A percentile compares a stretch with the other conserved stretches of the same genome.
Conservation (phyloP, 2,329 filamentous ascomycete species). For the Calonectria montana region DNA sequence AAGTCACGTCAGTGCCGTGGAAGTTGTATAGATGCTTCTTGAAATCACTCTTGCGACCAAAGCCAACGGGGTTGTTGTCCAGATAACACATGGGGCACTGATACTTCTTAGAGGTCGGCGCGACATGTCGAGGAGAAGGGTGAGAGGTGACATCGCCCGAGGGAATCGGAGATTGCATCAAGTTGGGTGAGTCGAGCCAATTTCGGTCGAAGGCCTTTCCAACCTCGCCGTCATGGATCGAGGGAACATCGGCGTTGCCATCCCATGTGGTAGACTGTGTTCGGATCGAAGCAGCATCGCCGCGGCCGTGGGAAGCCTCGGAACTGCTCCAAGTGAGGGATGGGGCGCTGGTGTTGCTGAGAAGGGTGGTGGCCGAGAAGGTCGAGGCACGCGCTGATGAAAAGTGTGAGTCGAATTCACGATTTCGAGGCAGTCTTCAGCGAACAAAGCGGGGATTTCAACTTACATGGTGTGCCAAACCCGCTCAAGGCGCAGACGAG, state of each 20-base stretch:
- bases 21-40: constrained; percentile 63
- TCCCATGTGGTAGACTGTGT: constrained; percentile 55
- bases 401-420: constrained; percentile 21
- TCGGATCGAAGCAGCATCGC: constrained; percentile 53
- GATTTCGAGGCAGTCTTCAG: not conserved
- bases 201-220: constrained; percentile 49
- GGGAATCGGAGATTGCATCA: constrained; percentile 50
- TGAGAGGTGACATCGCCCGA: constrained; percentile 48
- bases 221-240: constrained; percentile 50
- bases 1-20: constrained; percentile 55
- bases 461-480: constrained; percentile 52
- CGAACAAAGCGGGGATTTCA: not conserved
- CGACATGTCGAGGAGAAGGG: constrained; percentile 50
- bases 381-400: constrained; percentile 53
- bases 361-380: constrained; percentile 53
- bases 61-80: constrained; percentile 58
- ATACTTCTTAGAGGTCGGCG: constrained; percentile 54
- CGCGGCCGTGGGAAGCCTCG: constrained; percentile 52
- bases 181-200: constrained; percentile 55
- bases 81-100: constrained; percentile 60
- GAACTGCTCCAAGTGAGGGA: constrained; percentile 56
- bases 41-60: constrained; percentile 60
- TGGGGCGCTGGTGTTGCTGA: constrained; percentile 54
- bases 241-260: constrained; percentile 45
- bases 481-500: constrained; percentile 51